Base-by-base conservation (phyloP, 108 stramenopile genomes). In the Stephanodiscus minutulus region DNA sequence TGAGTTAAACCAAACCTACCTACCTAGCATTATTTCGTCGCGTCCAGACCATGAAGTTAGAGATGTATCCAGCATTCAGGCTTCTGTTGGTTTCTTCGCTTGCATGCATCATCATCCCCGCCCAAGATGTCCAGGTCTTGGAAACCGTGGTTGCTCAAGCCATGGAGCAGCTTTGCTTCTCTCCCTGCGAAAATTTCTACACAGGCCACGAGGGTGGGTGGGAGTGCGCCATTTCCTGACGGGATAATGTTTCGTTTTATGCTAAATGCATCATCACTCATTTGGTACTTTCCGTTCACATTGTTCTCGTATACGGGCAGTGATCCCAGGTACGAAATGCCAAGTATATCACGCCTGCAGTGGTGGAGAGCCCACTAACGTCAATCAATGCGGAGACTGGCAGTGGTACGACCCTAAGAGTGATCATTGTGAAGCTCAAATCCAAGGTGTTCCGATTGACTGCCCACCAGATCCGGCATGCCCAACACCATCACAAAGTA, bases 271-370 rank as follows among this genome's bases (percentile, higher is more conserved):
- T 53, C 52, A 53, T 25, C 52, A 1, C 52, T 25, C 52, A 53
- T 21, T 25, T 27, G 7, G 22, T 9, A 27, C 9, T 24, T 52
- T 7, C 18, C 18, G 22, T 52, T 3, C 50, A 39, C 7, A 8
- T 52, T 52, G 50, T 21, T 25, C 52, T 53, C 11, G 8, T 12
- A 9, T 2, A 11, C 15, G 52, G 52, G 52, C 4, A 53, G 52
- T 53, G 52, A 25, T 53, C 52, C 52, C 52, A 24, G 52, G 52
- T 12, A 53, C 52, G 25, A 53, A 25, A 12, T 53, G 52, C 25
- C 52, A 27, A 53, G 22, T 24, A 22, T 53, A 27, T 12, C 52
- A 25, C 52, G 1, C 24, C 24, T 53, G 52, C 25, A 25, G 1
- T 25, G 52, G 25, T 21, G 52, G 52, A 53, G 22, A 53, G 25